Evolutionary conservation across 495 filamentous ascomycete genomes (phyloP).

Genomic region (Neurospora hispaniola): DNA sequence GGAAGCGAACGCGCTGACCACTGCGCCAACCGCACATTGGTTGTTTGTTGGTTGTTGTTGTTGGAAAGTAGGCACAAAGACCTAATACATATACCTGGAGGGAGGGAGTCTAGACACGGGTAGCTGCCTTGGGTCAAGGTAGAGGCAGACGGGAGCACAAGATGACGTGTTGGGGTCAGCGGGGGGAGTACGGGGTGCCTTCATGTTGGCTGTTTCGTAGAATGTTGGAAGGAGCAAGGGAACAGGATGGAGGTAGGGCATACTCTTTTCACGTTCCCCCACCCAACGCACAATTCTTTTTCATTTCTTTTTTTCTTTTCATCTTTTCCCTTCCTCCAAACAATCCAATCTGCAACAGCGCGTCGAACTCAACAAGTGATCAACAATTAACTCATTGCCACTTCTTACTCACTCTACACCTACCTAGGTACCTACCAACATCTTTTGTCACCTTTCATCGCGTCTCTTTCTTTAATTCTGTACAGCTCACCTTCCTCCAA

Average conservation of each 20-base stretch:
- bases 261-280: background rate
- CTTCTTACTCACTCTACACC: background rate
- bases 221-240: background rate
- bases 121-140: background rate
- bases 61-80: background rate
- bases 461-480: too few species aligned
- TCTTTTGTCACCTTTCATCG: too few species aligned
- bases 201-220: background rate
- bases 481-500: background rate
- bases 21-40: background rate
- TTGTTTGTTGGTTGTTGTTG: background rate
- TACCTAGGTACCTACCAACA: background rate
- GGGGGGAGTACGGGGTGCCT: too few species aligned
- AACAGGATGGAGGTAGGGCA: background rate
- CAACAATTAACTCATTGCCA: background rate
- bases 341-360: background rate
- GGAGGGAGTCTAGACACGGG: background rate
- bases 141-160: background rate
- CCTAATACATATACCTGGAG: background rate
- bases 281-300: background rate
- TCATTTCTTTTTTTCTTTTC: background rate
- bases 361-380: background rate
- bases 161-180: background rate
- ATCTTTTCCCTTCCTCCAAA: background rate
- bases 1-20: background rate